phyloP scores from a whole-genome alignment of 495 filamentous ascomycete genomes.

The Penicillium salamii region DNA sequence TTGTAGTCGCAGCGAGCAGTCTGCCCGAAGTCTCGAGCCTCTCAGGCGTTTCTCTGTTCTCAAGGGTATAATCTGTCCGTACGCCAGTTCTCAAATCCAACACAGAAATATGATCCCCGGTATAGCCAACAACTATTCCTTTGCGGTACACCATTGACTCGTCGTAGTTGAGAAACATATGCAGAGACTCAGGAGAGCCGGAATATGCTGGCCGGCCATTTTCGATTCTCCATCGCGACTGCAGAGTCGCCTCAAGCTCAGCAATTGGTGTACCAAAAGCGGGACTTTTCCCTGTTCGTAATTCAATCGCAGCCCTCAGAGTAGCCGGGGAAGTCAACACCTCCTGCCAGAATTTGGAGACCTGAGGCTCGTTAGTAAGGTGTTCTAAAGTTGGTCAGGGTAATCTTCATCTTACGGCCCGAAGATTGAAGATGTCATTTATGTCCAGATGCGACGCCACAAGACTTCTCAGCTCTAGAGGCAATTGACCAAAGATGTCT shows the following conservation, averaged over 20 bases:
- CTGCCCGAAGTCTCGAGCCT: neutral
- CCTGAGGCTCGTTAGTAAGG: neutral
- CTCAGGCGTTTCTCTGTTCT: neutral
- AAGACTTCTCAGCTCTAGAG: constrained; percentile 27
- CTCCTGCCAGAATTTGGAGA: neutral
- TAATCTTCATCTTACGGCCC: constrained; percentile 17
- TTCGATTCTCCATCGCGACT: constrained; percentile 20
- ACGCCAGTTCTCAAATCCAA: neutral
- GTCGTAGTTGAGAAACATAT: too few relatives aligned
- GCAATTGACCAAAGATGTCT: constrained; percentile 34
- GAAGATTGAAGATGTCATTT: constrained; percentile 23
- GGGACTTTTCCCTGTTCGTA: neutral
- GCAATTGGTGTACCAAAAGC: neutral
- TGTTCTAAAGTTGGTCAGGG: neutral
- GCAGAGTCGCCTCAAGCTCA: constrained; percentile 1
- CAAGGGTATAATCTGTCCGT: neutral
- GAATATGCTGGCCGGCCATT: constrained; percentile 12
- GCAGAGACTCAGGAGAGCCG: neutral
- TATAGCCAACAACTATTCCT: too few relatives aligned
- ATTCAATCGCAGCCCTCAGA: too few relatives aligned
- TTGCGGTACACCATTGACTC: too few relatives aligned
- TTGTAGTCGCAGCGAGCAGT: neutral
- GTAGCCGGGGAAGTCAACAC: neutral
- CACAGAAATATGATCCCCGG: neutral
- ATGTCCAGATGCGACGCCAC: constrained; percentile 23